A percentile compares a stretch with the other conserved stretches of the same genome.
phyloP scores from a whole-genome alignment of 306 rosid genomes.

The Trifolium dubium region DNA sequence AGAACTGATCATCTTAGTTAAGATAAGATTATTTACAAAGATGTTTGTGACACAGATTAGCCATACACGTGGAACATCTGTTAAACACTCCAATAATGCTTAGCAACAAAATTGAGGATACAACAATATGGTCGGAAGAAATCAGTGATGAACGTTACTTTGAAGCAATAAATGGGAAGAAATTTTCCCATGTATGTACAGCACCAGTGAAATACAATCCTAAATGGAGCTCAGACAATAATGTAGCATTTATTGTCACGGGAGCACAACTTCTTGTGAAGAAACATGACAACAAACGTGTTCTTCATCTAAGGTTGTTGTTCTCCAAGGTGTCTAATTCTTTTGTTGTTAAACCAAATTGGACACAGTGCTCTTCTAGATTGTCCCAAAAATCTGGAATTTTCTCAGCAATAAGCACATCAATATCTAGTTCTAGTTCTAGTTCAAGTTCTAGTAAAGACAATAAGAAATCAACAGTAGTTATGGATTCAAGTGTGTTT shows the following conservation, averaged over 20 bases:
- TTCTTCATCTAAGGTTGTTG: constrained; percentile 73
- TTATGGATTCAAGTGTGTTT: constrained; percentile 80
- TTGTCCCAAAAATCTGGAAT: constrained; percentile 65
- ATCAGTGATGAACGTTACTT: constrained; percentile 54
- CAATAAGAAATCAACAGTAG: constrained; percentile 50
- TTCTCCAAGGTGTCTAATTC: constrained; percentile 66
- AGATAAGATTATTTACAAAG: not conserved
- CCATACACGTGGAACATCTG: constrained; percentile 85
- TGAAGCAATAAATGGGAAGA: constrained; percentile 66
- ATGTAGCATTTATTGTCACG: constrained; percentile 65
- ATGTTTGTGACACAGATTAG: constrained; percentile 59
- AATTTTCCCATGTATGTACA: constrained; percentile 71
- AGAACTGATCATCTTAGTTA: not conserved
- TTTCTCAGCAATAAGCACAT: constrained; percentile 69
- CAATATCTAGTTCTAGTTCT: constrained; percentile 36
- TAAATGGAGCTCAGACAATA: constrained; percentile 47
- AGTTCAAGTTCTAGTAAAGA: constrained; percentile 21
- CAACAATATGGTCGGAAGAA: constrained; percentile 70
- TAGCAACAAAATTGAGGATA: constrained; percentile 52
- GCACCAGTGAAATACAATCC: constrained; percentile 71
- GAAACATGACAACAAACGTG: constrained; percentile 60
- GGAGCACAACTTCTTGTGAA: constrained; percentile 83
- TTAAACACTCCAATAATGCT: constrained; percentile 63
- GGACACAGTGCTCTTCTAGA: constrained; percentile 60
- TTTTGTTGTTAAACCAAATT: constrained; percentile 57